phyloP scores from a whole-genome alignment of 2,329 filamentous ascomycete species.

The Aspergillus texensis region DNA sequence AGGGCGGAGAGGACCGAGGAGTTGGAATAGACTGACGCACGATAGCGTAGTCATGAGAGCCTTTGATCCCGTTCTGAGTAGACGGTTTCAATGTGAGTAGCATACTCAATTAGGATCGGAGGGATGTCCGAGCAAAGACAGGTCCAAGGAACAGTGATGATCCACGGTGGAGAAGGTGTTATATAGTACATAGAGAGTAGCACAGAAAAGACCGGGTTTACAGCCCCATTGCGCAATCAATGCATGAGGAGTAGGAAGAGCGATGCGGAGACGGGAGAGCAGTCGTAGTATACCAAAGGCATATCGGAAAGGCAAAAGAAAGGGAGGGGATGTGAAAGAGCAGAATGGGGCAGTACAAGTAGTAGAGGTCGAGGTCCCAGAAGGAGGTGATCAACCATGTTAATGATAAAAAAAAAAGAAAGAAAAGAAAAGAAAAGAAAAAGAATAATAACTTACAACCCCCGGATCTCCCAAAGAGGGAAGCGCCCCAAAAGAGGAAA shows the following conservation, averaged over 20 bases:
- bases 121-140: background rate
- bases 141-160: background rate
- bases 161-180: background rate
- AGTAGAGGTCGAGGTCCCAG: background rate
- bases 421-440: constrained; percentile 1
- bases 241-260: constrained; percentile 3
- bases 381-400: background rate
- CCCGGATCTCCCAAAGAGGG: constrained; percentile 25
- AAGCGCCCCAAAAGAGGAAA: constrained; percentile 31
- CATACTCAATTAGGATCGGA: constrained; percentile 34
- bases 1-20: constrained; percentile 39
- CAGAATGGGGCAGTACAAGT: background rate
- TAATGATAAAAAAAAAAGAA: background rate
- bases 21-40: constrained; percentile 46
- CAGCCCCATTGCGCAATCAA: constrained; percentile 2
- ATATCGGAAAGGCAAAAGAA: background rate
- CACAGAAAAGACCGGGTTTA: background rate
- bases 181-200: background rate
- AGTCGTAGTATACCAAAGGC: background rate
- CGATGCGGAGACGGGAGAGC: background rate
- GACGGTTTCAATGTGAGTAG: constrained; percentile 56
- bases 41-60: constrained; percentile 53
- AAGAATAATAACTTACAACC: constrained; percentile 16
- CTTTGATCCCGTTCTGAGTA: constrained; percentile 50
- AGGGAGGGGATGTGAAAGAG: background rate